Base-by-base conservation (phyloP, 1,139 yeast species). In the Yamadazyma epiphylla region DNA sequence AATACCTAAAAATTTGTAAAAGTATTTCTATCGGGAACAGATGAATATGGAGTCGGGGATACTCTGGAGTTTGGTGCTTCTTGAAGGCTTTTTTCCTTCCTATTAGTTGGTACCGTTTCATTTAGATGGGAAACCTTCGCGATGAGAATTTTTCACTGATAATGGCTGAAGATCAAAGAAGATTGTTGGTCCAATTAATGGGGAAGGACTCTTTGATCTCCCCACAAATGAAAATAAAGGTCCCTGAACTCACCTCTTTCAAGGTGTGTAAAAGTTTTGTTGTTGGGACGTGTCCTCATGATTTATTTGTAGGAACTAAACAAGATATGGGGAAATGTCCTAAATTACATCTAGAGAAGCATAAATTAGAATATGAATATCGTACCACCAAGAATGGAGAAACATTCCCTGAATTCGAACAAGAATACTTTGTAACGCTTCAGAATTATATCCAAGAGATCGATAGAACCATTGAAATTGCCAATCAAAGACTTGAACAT, bases 211-310 rank as follows among this genome's bases (percentile, higher is more conserved):
- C 74, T 11, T 58, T 72, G 35, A 58, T 65, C 23, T 55, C 66
- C 19, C 55, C 69, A 35, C 39, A 58, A 27, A 39, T 53, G 33
- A 39, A 58, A 46, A 39, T 76, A 44, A 45, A 64, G 53, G 56
- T 68, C 42, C 58, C 76, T 24, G 68, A 69, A n/a, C 58, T 88
- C 46, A 67, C 77, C 16, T 84, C 81, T 38, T 75, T 80, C 12
- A 64, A 76, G 28, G 79, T 88, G 9, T 89, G 97, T 54, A 83
- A 84, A 50, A 69, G 86, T 16, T 89, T 80, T 52, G 55, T 91
- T 11, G 87, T 87, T 5, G 96, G 94, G 1, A 74, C 76, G n/a
- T 89, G 97, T 47, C 94, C 95, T 0, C 85, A 84, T 53, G 96
- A 88, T 45, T 54, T 89, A 34, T 83, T 89, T 49, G 72, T 73